phyloP scores from a whole-genome alignment of 495 filamentous ascomycete genomes.

The Oidiodendron maius region DNA sequence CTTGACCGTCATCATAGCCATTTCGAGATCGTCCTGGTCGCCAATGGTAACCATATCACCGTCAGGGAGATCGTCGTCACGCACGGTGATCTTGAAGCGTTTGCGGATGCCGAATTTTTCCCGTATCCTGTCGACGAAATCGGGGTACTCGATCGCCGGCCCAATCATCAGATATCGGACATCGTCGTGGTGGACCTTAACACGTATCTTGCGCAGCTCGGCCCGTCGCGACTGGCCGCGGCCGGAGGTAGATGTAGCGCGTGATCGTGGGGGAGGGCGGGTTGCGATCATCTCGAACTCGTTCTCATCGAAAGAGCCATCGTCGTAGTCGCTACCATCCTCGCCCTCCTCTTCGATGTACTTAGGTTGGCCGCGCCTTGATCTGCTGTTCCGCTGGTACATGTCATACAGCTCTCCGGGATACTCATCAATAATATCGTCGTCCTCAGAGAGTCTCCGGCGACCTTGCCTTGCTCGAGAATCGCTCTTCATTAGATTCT shows the following conservation, averaged over 20 bases:
- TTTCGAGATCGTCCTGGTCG: constrained; percentile 92
- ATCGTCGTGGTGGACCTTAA: constrained; percentile 89
- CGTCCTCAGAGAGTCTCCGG: constrained; percentile 25
- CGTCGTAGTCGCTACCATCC: constrained; percentile 65
- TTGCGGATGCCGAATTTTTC: constrained; percentile 75
- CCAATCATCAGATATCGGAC: constrained; percentile 91
- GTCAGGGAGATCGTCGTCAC: constrained; percentile 66
- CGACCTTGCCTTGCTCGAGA: constrained; percentile 8
- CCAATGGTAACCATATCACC: constrained; percentile 95
- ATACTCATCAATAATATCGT: constrained; percentile 54
- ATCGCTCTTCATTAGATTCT: constrained; percentile 19
- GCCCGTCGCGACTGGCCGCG: constrained; percentile 40
- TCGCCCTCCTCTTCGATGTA: constrained; percentile 72
- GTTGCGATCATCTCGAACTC: constrained; percentile 78
- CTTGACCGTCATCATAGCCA: constrained; percentile 65
- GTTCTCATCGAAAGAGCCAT: constrained; percentile 60
- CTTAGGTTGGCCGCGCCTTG: constrained; percentile 28
- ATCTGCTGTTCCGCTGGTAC: constrained; percentile 39
- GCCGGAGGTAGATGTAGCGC: constrained; percentile 31
- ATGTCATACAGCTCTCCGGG: constrained; percentile 66
- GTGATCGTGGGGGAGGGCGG: constrained; percentile 20
- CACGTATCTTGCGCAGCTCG: constrained; percentile 58
- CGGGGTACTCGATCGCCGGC: constrained; percentile 62
- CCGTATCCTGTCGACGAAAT: constrained; percentile 69
- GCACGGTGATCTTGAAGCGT: constrained; percentile 77